phyloP scores from a whole-genome alignment of 1,139 yeast genomes.

The Blastobotrys petasosporus region DNA sequence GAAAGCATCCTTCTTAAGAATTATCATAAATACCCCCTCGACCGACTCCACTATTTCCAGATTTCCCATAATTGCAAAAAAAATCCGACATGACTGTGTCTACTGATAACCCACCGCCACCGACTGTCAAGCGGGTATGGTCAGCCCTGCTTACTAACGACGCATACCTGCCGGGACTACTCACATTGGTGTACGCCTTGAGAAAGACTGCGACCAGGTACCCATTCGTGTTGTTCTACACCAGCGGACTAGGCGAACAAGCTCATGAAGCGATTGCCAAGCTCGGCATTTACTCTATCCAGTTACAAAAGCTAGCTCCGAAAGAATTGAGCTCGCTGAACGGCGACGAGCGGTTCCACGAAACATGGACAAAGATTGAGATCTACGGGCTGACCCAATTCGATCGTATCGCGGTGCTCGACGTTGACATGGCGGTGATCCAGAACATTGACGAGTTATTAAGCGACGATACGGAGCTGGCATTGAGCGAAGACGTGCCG shows the following conservation, averaged over 20 bases:
- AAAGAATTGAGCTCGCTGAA: conserved; percentile 40
- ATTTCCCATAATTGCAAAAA: not conserved
- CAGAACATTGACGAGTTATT: conserved; percentile 53
- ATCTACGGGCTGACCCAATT: conserved; percentile 45
- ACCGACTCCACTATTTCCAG: not conserved
- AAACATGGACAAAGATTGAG: conserved; percentile 54
- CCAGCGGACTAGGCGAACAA: conserved; percentile 39
- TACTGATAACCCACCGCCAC: not conserved
- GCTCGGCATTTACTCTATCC: conserved; percentile 37
- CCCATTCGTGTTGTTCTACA: conserved; percentile 47
- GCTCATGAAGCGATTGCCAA: conserved; percentile 36
- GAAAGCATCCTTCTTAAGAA: too few relatives aligned
- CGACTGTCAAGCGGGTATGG: conserved; percentile 37
- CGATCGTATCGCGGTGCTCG: conserved; percentile 47
- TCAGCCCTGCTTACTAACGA: conserved; percentile 48
- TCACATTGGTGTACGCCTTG: conserved; percentile 45
- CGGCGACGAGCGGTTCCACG: conserved; percentile 46
- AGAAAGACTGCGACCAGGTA: conserved; percentile 38
- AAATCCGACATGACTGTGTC: not conserved
- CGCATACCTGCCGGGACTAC: conserved; percentile 44
- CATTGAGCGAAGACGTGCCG: conserved; percentile 17
- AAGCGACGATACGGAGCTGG: conserved; percentile 28
- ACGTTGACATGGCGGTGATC: conserved; percentile 51
- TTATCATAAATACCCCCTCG: not conserved
- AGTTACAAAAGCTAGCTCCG: conserved; percentile 37